phyloP scores from a whole-genome alignment of 1,284 basidiomycete species.

The Wallemia ichthyophaga region DNA sequence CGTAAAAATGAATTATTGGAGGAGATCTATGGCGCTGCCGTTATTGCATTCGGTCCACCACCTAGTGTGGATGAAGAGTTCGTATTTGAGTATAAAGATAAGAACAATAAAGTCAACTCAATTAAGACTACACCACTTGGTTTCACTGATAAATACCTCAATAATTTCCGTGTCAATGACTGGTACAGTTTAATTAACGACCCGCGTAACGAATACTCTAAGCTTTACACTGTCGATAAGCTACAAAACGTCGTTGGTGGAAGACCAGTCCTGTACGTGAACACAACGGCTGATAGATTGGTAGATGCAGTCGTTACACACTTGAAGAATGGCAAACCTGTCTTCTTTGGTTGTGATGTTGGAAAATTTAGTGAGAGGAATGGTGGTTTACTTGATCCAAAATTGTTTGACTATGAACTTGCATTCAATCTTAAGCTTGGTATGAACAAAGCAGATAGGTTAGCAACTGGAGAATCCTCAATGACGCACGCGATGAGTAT shows the following conservation, averaged over 20 bases:
- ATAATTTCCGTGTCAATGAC: constrained; percentile 25
- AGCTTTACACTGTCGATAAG: constrained; percentile 72
- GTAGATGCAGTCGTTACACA: constrained; percentile 51
- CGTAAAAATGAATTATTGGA: constrained; percentile 58
- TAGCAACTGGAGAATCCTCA: constrained; percentile 45
- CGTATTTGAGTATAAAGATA: constrained; percentile 66
- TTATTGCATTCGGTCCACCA: constrained; percentile 54
- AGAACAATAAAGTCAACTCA: constrained; percentile 35
- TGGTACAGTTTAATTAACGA: constrained; percentile 84
- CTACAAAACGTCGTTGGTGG: constrained; percentile 77
- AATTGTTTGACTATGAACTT: constrained; percentile 43
- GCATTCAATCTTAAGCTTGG: constrained; percentile 25
- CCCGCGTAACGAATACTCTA: constrained; percentile 50
- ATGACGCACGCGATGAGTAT: constrained; percentile 55
- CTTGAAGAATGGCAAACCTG: constrained; percentile 64
- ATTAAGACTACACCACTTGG: constrained; percentile 53
- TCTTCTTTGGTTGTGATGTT: constrained; percentile 83
- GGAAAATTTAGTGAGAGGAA: constrained; percentile 40
- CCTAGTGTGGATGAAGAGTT: constrained; percentile 38
- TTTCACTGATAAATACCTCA: constrained; percentile 20
- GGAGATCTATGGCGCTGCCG: constrained; percentile 63
- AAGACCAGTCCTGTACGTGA: constrained; percentile 55
- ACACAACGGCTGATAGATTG: constrained; percentile 48
- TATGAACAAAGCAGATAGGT: constrained; percentile 51
- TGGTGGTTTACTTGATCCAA: constrained; percentile 57